Percentiles rank a stretch among this genome's conserved stretches.
Conservation (phyloP, 108 stramenopile species). For the Epithemia pelagica region DNA sequence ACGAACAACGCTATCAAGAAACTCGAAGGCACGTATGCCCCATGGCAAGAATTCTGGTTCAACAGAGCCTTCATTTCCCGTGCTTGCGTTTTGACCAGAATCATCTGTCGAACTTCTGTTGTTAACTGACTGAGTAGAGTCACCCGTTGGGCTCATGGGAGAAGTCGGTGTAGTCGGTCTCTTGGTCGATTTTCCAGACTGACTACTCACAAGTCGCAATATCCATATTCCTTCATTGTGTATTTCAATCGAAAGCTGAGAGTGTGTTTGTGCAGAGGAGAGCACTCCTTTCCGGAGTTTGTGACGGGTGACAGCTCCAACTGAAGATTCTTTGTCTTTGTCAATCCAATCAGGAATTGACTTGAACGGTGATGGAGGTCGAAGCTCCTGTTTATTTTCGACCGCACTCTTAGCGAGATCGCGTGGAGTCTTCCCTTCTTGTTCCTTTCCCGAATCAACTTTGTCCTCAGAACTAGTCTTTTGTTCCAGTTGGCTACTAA, state of each 20-base stretch:
- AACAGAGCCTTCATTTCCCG: neutral
- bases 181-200: slow-evolving; percentile 4
- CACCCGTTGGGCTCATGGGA: neutral
- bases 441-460: neutral
- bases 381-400: slow-evolving; percentile 21
- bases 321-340: slow-evolving; percentile 11
- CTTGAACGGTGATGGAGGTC: slow-evolving; percentile 35
- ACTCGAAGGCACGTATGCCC: slow-evolving; percentile 36
- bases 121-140: neutral
- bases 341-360: slow-evolving; percentile 15
- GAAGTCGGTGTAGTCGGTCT: neutral
- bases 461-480: neutral
- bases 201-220: slow-evolving; percentile 12
- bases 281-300: slow-evolving; percentile 57
- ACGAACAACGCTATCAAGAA: slow-evolving; percentile 49
- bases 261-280: slow-evolving; percentile 27
- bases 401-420: slow-evolving; percentile 3
- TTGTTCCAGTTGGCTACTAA: neutral
- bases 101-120: slow-evolving; percentile 7
- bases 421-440: neutral
- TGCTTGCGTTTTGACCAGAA: neutral
- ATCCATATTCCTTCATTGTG: slow-evolving; percentile 80
- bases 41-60: slow-evolving; percentile 52
- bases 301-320: slow-evolving; percentile 51
- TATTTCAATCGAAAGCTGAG: slow-evolving; percentile 61